These are phyloP conservation scores for Sugiyamaella xylanicola DNA, from an alignment of 1,139 yeast species.

Conservation along the genomic window DNA sequence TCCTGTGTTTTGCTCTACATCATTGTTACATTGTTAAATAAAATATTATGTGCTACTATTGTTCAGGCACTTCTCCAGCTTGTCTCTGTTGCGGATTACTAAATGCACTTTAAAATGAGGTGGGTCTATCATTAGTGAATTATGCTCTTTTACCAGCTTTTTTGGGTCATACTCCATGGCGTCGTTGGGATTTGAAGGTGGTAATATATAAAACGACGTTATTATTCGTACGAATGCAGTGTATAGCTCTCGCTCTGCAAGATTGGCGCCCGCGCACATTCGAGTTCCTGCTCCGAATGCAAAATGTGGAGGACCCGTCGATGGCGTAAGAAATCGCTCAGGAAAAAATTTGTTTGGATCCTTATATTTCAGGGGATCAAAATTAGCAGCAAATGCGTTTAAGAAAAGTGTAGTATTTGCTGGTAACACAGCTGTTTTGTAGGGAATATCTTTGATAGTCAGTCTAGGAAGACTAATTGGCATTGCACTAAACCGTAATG, in stretches of 20 bases:
- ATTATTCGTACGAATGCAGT: conserved; percentile 48
- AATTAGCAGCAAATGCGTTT: conserved; percentile 74
- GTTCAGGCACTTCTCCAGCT: conserved; percentile 9
- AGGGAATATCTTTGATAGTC: conserved; percentile 54
- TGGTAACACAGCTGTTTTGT: conserved; percentile 50
- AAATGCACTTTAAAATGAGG: conserved; percentile 35
- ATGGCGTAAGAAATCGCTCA: conserved; percentile 54
- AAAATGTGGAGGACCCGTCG: conserved; percentile 49
- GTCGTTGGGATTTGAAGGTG: conserved; percentile 44
- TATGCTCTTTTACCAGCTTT: conserved; percentile 30
- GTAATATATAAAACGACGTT: conserved; percentile 45
- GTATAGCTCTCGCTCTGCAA: conserved; percentile 67
- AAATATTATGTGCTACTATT: neutral
- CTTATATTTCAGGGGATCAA: conserved; percentile 51
- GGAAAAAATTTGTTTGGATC: conserved; percentile 60
- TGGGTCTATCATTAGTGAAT: conserved; percentile 34
- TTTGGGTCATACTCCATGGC: conserved; percentile 32
- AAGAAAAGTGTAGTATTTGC: conserved; percentile 57
- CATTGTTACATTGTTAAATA: neutral
- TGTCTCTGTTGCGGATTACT: conserved; percentile 25
- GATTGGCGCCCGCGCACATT: conserved; percentile 65
- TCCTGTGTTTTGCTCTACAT: too few relatives aligned
- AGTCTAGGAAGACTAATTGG: conserved; percentile 68
- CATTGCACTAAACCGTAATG: conserved; percentile 64
- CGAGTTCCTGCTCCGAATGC: conserved; percentile 73